Conservation (phyloP, 345 rosid genomes). For the Pugionium dolabratum region DNA sequence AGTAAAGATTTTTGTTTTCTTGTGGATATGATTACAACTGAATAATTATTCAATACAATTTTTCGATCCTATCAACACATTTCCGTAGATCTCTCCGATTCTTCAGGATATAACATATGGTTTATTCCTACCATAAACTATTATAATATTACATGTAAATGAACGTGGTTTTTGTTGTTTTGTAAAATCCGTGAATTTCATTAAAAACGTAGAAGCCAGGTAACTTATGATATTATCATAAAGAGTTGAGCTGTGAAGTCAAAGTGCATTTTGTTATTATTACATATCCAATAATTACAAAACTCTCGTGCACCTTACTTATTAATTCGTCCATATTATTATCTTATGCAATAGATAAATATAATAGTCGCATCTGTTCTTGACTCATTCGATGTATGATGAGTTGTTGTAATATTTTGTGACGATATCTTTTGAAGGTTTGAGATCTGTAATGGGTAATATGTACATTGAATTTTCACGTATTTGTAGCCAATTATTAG, state of each 20-base stretch:
- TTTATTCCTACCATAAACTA: neutral
- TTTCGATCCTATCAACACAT: neutral
- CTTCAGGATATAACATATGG: neutral
- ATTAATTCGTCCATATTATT: slow-evolving; percentile 23
- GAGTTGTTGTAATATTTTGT: slow-evolving; percentile 19
- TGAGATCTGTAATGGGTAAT: neutral
- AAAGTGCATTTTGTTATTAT: slow-evolving; percentile 34
- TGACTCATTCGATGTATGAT: slow-evolving; percentile 11
- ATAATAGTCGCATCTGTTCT: slow-evolving; percentile 21
- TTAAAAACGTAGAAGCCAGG: slow-evolving; percentile 32
- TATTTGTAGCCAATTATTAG: no score
- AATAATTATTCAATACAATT: neutral
- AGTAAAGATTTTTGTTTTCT: neutral
- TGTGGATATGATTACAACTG: neutral
- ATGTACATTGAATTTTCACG: no score
- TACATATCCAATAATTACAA: slow-evolving; percentile 37
- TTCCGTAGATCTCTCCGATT: neutral
- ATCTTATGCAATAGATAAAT: slow-evolving; percentile 5
- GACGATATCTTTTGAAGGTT: slow-evolving; percentile 1
- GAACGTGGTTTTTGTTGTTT: neutral
- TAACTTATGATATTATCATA: slow-evolving; percentile 21
- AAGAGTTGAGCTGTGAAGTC: slow-evolving; percentile 39
- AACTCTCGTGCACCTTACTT: slow-evolving; percentile 38
- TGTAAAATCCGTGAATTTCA: neutral
- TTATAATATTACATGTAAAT: neutral